Conservation (phyloP, 2,329 filamentous ascomycete genomes). For the Dothideomycetidae sp. region DNA sequence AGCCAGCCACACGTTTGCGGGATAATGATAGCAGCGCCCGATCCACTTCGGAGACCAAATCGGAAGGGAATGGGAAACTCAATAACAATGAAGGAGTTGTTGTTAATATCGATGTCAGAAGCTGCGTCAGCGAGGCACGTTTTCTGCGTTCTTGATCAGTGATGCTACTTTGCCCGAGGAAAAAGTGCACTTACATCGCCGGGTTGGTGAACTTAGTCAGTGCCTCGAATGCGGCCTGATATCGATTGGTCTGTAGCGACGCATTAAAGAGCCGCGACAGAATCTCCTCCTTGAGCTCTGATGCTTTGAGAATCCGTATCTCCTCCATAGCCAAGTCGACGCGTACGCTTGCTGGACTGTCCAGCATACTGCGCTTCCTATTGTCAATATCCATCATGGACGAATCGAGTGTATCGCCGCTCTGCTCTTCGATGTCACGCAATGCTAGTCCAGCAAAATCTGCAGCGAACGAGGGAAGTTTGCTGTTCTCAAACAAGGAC, state of each 20-base stretch:
- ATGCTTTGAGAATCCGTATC: slow-evolving; percentile 20
- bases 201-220: slow-evolving; percentile 58
- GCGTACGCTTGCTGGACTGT: slow-evolving; percentile 17
- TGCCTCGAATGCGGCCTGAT: slow-evolving; percentile 67
- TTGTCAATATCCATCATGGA: slow-evolving; percentile 17
- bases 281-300: slow-evolving; percentile 48
- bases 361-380: slow-evolving; percentile 16
- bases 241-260: slow-evolving; percentile 63
- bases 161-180: not conserved
- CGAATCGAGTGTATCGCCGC: slow-evolving; percentile 12
- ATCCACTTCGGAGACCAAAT: slow-evolving; percentile 63
- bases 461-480: slow-evolving; percentile 64
- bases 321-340: slow-evolving; percentile 20
- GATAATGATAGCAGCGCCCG: slow-evolving; percentile 60
- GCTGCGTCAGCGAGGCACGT: slow-evolving; percentile 55
- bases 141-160: slow-evolving; percentile 18
- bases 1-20: slow-evolving; percentile 51
- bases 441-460: slow-evolving; percentile 58
- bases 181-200: slow-evolving; percentile 37
- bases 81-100: slow-evolving; percentile 37
- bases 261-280: slow-evolving; percentile 74
- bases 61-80: slow-evolving; percentile 59
- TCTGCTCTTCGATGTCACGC: slow-evolving; percentile 13
- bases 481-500: slow-evolving; percentile 63
- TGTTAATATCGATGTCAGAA: slow-evolving; percentile 36